Conservation (phyloP, 2,329 filamentous ascomycete species). For the Aspergillus sp. region DNA sequence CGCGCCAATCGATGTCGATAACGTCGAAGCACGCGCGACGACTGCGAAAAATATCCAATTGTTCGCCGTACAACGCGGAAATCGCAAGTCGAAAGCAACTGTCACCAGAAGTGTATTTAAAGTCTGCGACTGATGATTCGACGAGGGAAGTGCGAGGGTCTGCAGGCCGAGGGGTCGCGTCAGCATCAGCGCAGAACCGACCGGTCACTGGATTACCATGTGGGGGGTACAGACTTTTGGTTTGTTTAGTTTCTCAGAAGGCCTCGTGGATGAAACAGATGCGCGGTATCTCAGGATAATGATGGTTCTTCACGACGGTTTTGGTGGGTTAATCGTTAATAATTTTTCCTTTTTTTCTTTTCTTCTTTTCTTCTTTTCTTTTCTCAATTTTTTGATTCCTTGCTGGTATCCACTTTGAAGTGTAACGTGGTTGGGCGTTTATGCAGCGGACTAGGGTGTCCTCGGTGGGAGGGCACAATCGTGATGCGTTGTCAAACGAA, state of each 20-base stretch:
- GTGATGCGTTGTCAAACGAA: conserved; percentile 38
- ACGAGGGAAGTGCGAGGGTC: conserved; percentile 27
- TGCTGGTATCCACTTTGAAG: conserved; percentile 21
- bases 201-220: conserved; percentile 34
- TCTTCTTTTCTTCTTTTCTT: conserved; percentile 15
- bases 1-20: conserved; percentile 6
- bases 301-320: too few species aligned
- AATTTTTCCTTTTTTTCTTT: conserved; percentile 18
- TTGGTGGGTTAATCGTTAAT: too few species aligned
- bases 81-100: conserved; percentile 19
- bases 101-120: conserved; percentile 13
- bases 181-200: conserved; percentile 35
- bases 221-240: conserved; percentile 14
- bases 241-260: conserved; percentile 8
- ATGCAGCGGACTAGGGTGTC: conserved; percentile 34
- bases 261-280: conserved; percentile 11
- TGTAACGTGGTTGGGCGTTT: conserved; percentile 40
- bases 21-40: too few species aligned
- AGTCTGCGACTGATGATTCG: conserved; percentile 34
- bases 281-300: conserved; percentile 2
- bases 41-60: too few species aligned
- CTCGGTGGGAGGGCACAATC: conserved; percentile 21
- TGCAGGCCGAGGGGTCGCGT: conserved; percentile 35
- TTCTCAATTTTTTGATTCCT: conserved; percentile 27
- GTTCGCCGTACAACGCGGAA: conserved; percentile 7